Conservation (phyloP, 2,329 filamentous ascomycete species). For the Fusarium sp. region DNA sequence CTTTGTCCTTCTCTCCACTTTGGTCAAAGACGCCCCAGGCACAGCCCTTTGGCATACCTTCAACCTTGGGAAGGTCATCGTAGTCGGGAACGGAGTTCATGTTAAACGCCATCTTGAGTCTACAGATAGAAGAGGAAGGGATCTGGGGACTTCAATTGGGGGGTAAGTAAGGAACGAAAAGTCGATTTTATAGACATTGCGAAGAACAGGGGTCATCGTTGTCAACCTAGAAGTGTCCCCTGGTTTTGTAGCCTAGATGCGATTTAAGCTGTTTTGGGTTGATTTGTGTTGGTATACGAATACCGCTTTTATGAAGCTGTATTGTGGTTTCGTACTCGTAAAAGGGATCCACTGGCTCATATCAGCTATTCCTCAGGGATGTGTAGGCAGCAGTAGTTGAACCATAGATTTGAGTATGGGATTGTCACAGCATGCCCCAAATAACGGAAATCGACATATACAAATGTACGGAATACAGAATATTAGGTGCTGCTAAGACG, state of each 20-base stretch:
- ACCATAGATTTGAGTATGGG: background rate
- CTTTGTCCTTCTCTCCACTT: constrained; percentile 61
- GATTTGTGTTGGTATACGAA: background rate
- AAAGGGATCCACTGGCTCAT: constrained; percentile 21
- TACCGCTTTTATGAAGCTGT: background rate
- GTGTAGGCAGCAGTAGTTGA: background rate
- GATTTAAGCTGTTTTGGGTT: constrained; percentile 4
- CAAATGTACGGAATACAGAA: too few relatives aligned
- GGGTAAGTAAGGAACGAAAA: background rate
- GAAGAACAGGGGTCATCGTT: background rate
- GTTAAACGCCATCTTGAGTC: constrained; percentile 2
- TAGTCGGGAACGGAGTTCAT: constrained; percentile 26
- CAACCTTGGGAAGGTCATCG: constrained; percentile 46
- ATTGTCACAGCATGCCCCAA: background rate
- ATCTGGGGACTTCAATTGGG: background rate
- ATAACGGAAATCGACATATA: too few relatives aligned
- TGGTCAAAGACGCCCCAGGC: constrained; percentile 64
- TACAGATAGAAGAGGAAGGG: background rate
- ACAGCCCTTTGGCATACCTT: constrained; percentile 61
- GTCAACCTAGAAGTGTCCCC: background rate
- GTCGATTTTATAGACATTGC: constrained; percentile 16
- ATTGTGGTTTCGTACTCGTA: constrained; percentile 14
- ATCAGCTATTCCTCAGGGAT: constrained; percentile 6
- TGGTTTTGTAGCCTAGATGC: background rate
- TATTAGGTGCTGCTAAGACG: too few relatives aligned